Evolutionary conservation across 1,139 yeast species (phyloP), one percentile per base, ranked within the genome.

Genomic region (Yamadazyma taylorii): DNA sequence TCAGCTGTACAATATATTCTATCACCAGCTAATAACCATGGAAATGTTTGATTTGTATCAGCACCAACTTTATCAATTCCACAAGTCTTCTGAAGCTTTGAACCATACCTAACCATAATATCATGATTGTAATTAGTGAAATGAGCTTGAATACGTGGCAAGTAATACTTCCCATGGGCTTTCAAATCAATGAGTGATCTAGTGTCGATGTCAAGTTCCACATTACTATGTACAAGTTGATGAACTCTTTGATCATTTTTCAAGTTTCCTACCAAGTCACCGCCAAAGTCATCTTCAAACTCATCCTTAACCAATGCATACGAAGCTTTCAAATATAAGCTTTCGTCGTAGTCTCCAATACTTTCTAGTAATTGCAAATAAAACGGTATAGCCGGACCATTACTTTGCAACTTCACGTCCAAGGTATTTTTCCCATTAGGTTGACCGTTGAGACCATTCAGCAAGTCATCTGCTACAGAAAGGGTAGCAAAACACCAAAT

Each of bases 111-210:
- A 9, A 33, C 32, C 13, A 32, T 17, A 6, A 66, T 62, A 0
- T 55, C 45, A 1, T n/a, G n/a, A n/a, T 60, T 44, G 50, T 76
- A 85, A 52, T 72, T 66, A 38, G 73, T 71, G 50, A 72, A 83
- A 40, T 85, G 86, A 1, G 89, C 65, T 46, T 79, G 78, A 17
- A 87, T 69, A 35, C 81, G 63, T 3, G 96, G 88, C 1, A 85
- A 63, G 41, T 70, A 60, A 28, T 69, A 60, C 38, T 80, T 79
- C 43, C 78, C 64, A 1, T 77, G 77, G 31, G 81, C 50, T 31
- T 78, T 64, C 38, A 79, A 65, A 41, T 78, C 73, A n/a, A 75
- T 63, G 27, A 78, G 58, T 2, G 69, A 51, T 21, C 50, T 52
- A 21, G 46, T 19, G 13, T 26, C 43, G 6, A 32, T 41, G 33